Base-by-base conservation (phyloP, 2,329 filamentous ascomycete species). In the Pyrenophora teres region DNA sequence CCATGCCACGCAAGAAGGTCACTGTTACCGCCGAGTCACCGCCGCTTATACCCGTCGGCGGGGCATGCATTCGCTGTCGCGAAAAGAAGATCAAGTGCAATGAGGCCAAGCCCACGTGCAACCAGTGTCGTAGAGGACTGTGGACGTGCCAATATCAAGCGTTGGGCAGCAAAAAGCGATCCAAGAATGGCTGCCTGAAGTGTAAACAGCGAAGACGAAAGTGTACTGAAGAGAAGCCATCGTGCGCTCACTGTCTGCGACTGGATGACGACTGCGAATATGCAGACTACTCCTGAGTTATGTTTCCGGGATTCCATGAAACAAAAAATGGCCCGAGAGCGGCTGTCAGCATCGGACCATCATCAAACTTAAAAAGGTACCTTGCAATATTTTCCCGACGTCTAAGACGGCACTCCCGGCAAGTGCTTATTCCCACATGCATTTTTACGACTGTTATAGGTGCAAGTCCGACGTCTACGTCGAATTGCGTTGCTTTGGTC, bases 61-160 rank as follows among this genome's bases (percentile, higher is more conserved):
- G 62, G 27, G 54, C 58, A 12, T 65, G 62, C 40, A 53, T 63
- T 30, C 49, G 56, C 18, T 65, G 61, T 36, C 48, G 60, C 19
- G 63, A 70, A 43, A 68, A 66, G 48, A 65, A 65, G 19, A 67
- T 71, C 52, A 69, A 68, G 40, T 72, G 68, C 42, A 61, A 71
- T 31, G 58, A 65, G 50, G 60, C 54, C 9, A 67, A 63, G 32
- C 67, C 68, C 3, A 52, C 44, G n/a, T 71, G 69, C 54, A 65
- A 67, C 37, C 64, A 72, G 39, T 72, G 69, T 47, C 55, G 41
- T 10, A 54, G 63, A 46, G 66, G 63, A 1, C 42, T 69, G 3
- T 69, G 66, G 64, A 58, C 61, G 8, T 71, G 66, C 40, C 63
- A 69, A n/a, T 73, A 69, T 37, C 53, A 62, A 31, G 33, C 56